Percentiles rank a stretch among this genome's conserved stretches.
phyloP scores from a whole-genome alignment of 1,284 basidiomycete genomes.

The Volvariella volvacea region DNA sequence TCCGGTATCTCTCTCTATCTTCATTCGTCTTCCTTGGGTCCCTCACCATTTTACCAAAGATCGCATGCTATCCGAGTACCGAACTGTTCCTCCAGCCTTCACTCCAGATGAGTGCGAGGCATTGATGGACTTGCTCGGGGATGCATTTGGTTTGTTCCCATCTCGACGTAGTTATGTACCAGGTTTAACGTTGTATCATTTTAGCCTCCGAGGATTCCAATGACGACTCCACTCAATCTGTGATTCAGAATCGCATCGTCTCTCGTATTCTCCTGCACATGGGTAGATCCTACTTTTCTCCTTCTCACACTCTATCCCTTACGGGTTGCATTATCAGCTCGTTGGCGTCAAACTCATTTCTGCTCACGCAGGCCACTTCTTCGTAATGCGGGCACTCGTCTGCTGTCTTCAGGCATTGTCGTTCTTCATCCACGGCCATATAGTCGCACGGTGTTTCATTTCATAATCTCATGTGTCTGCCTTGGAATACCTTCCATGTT shows the following conservation, averaged over 20 bases:
- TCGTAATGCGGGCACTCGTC: conserved; percentile 27
- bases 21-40: neutral
- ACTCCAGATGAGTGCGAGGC: conserved; percentile 68
- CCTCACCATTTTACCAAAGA: conserved; percentile 33
- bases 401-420: neutral
- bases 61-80: conserved; percentile 53
- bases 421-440: conserved; percentile 29
- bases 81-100: conserved; percentile 54
- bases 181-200: no score
- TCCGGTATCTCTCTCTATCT: conserved; percentile 37
- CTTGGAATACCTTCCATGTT: conserved; percentile 72
- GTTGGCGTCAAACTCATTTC: conserved; percentile 67
- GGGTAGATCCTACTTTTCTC: conserved; percentile 40
- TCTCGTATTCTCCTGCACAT: conserved; percentile 61
- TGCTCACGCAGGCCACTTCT: conserved; percentile 57
- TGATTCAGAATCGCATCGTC: conserved; percentile 62
- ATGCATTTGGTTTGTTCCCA: conserved; percentile 27
- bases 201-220: no score
- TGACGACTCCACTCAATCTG: conserved; percentile 5
- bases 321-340: conserved; percentile 31
- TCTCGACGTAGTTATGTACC: neutral
- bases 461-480: conserved; percentile 54
- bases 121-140: conserved; percentile 50
- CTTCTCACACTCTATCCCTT: neutral
- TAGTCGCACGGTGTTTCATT: conserved; percentile 43